phyloP scores from a whole-genome alignment of 225 moss, liverwort and hornwort species.

The Antitrichia curtipendula region DNA sequence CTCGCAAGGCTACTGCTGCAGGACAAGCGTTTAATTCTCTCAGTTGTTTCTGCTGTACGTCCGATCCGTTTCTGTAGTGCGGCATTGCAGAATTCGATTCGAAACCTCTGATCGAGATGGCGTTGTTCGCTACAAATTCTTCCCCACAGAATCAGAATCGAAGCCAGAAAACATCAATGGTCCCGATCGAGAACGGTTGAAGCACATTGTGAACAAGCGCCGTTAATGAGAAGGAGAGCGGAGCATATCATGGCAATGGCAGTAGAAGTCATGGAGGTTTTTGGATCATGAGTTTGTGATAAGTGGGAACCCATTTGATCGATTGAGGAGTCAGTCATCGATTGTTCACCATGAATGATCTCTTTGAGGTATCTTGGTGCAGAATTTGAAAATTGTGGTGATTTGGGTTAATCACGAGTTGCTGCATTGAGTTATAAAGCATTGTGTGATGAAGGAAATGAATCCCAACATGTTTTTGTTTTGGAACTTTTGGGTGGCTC shows the following conservation, averaged over 20 bases:
- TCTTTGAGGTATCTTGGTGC: slow-evolving; percentile 2
- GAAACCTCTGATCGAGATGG: not conserved
- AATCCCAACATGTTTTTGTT: not conserved
- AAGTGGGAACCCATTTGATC: not conserved
- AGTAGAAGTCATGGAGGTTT: not conserved
- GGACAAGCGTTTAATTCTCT: not conserved
- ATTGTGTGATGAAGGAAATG: not conserved
- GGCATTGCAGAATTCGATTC: not conserved
- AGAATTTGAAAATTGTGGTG: not conserved
- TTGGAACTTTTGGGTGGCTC: not conserved
- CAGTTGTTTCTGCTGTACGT: no score
- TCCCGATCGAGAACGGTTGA: not conserved
- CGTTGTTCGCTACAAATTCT: not conserved
- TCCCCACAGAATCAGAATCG: not conserved
- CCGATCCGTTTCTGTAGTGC: not conserved
- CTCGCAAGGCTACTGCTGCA: not conserved
- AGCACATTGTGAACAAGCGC: not conserved
- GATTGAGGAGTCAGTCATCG: not conserved
- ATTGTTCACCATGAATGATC: slow-evolving; percentile 14
- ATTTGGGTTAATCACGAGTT: not conserved
- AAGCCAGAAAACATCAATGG: not conserved
- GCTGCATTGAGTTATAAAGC: not conserved
- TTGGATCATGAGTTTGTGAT: not conserved
- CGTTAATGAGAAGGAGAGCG: not conserved
- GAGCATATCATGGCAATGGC: not conserved